phyloP scores from a whole-genome alignment of 352 stramenopile genomes.

The Pseudoperonospora humuli region DNA sequence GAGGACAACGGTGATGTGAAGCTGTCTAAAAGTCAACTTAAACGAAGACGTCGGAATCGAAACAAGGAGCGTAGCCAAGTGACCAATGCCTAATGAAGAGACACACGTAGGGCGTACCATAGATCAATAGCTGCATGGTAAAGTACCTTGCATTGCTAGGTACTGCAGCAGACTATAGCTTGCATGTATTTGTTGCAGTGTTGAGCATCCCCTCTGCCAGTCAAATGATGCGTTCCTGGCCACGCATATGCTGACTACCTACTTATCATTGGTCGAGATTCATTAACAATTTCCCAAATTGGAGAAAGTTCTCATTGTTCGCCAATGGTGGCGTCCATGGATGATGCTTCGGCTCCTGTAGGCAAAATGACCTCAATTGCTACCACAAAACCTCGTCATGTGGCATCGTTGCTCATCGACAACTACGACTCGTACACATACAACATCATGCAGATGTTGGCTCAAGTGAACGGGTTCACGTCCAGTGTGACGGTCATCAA shows the following conservation, averaged over 20 bases:
- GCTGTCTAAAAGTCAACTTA: slow-evolving; percentile 30
- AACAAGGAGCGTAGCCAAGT: slow-evolving; percentile 19
- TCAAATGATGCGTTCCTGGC: slow-evolving; percentile 26
- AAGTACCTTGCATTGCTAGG: neutral
- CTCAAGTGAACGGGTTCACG: slow-evolving; percentile 76
- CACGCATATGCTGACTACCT: too few species aligned
- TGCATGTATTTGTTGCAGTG: too few species aligned
- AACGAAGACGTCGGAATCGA: slow-evolving; percentile 38
- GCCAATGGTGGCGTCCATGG: slow-evolving; percentile 32
- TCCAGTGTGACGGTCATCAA: slow-evolving; percentile 79
- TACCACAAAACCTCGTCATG: slow-evolving; percentile 20
- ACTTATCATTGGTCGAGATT: too few species aligned
- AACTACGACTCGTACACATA: slow-evolving; percentile 99
- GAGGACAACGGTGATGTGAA: slow-evolving; percentile 15
- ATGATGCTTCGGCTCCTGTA: slow-evolving; percentile 4
- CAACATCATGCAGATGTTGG: slow-evolving; percentile 94
- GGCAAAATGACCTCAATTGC: neutral
- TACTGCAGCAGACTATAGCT: slow-evolving; percentile 5
- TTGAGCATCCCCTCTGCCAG: slow-evolving; percentile 17
- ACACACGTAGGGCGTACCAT: slow-evolving; percentile 8
- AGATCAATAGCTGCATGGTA: slow-evolving; percentile 18
- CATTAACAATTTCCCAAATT: too few species aligned
- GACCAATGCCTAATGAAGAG: slow-evolving; percentile 5
- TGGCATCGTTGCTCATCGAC: slow-evolving; percentile 90
- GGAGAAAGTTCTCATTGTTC: neutral